Conservation (phyloP, 805 yeast genomes). For the Wickerhamomyces rabaulensis region DNA sequence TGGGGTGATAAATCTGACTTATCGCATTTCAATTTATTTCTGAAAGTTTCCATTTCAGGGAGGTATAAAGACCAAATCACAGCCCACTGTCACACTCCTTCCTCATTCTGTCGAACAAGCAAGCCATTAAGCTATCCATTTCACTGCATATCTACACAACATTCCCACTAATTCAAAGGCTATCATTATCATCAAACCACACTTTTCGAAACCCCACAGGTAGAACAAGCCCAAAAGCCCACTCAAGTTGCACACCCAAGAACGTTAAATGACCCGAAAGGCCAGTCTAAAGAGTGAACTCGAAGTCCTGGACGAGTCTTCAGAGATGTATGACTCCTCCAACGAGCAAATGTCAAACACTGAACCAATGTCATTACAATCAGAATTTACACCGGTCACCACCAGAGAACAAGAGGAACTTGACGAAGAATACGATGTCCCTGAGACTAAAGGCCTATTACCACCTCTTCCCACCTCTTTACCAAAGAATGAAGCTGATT, state of each 20-base stretch:
- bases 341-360: neutral
- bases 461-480: conserved; percentile 17
- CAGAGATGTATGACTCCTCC: neutral
- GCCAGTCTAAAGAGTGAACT: neutral
- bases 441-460: conserved; percentile 13
- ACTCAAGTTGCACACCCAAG: neutral
- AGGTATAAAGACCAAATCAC: no score
- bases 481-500: neutral
- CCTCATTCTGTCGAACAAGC: no score
- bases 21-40: no score
- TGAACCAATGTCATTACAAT: neutral
- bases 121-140: no score
- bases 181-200: no score
- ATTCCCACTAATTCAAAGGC: no score
- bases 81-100: no score
- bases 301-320: conserved; percentile 1
- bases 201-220: neutral
- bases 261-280: neutral
- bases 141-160: neutral
- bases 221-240: neutral
- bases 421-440: conserved; percentile 6
- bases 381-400: neutral
- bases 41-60: no score
- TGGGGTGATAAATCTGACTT: no score
- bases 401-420: neutral